Percentiles rank a stretch among this genome's conserved stretches.
Conservation (phyloP, 192 early-diverging fungal species). For the Umbelopsis isabellina region DNA sequence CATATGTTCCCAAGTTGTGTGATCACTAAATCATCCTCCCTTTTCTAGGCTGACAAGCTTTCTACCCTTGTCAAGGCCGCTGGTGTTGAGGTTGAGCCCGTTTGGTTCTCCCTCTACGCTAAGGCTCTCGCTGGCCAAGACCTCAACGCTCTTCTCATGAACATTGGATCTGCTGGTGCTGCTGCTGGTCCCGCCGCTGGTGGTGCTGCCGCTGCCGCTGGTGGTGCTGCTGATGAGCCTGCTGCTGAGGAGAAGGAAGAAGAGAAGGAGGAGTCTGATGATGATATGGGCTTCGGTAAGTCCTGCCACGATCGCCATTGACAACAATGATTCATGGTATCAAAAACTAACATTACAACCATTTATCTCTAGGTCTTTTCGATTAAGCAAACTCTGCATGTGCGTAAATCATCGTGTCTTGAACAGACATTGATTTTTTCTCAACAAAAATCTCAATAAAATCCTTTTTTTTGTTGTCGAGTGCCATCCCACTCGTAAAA, state of each 20-base stretch:
- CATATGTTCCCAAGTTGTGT: background rate
- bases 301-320: conserved; percentile 14
- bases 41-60: conserved; percentile 91
- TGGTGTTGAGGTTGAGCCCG: conserved; percentile 83
- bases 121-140: conserved; percentile 96
- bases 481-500: no score
- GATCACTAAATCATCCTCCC: background rate
- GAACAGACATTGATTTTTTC: conserved; percentile 20
- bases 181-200: conserved; percentile 37
- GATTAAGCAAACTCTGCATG: conserved; percentile 40
- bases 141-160: conserved; percentile 83
- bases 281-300: conserved; percentile 82
- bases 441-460: conserved; percentile 7
- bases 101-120: conserved; percentile 94
- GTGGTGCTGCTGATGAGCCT: conserved; percentile 37
- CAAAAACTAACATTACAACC: background rate
- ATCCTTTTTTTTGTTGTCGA: background rate
- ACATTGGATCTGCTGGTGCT: conserved; percentile 71
- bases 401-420: conserved; percentile 22
- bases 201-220: conserved; percentile 35
- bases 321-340: no score
- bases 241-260: conserved; percentile 56
- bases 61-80: conserved; percentile 85
- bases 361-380: conserved; percentile 45
- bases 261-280: conserved; percentile 76